Percentiles rank a stretch among this genome's conserved stretches.
These are phyloP conservation scores for Leucogyrophana mollusca DNA, from an alignment of 768 basidiomycete genomes.

Conservation along the genomic window DNA sequence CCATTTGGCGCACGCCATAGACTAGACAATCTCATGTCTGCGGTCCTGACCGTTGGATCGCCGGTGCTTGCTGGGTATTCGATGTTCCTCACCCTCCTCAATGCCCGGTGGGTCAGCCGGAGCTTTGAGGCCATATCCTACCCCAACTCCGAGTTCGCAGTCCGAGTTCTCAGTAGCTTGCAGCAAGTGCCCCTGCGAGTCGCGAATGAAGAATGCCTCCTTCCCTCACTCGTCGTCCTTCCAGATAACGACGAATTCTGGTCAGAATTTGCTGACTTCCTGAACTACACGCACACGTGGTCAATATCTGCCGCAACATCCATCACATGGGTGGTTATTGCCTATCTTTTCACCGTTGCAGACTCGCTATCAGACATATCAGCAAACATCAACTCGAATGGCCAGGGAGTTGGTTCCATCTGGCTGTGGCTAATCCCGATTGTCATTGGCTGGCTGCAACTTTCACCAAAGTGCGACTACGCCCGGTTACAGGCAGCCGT, in stretches of 20 bases:
- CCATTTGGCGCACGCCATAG: conserved; percentile 42
- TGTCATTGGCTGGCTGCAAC: conserved; percentile 39
- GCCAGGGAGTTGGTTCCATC: conserved; percentile 37
- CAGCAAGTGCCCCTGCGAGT: conserved; percentile 42
- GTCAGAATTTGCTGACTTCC: conserved; percentile 26
- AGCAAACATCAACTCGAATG: conserved; percentile 27
- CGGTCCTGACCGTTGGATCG: conserved; percentile 43
- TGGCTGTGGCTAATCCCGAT: conserved; percentile 46
- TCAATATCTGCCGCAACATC: conserved; percentile 37
- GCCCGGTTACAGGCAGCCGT: conserved; percentile 29
- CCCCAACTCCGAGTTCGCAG: conserved; percentile 22
- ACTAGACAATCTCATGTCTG: conserved; percentile 41
- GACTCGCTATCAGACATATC: conserved; percentile 20
- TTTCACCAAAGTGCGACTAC: conserved; percentile 40
- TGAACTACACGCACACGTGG: conserved; percentile 41
- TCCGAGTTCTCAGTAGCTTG: conserved; percentile 34
- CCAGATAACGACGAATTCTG: conserved; percentile 44
- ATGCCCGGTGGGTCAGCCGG: conserved; percentile 40
- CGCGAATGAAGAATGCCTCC: conserved; percentile 20
- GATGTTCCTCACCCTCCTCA: conserved; percentile 41
- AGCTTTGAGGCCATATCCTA: conserved; percentile 29
- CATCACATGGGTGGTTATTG: conserved; percentile 44
- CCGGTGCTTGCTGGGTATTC: conserved; percentile 47
- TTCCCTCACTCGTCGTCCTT: conserved; percentile 42
- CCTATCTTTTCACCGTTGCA: conserved; percentile 40